Evolutionary conservation across 495 filamentous ascomycete genomes (phyloP).

Genomic region (Wilcoxina mikolae): DNA sequence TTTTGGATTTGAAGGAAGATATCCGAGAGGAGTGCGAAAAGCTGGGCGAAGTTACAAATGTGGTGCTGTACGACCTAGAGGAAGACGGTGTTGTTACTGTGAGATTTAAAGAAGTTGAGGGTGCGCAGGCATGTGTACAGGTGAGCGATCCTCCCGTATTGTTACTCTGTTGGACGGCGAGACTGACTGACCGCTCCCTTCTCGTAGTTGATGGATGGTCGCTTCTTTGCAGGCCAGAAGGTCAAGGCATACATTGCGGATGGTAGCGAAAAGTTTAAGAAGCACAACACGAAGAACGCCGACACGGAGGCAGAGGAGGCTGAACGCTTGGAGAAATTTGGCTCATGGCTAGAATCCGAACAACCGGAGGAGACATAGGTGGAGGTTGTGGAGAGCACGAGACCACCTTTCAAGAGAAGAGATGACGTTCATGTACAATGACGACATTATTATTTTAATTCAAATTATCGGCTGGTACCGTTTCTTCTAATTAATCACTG

Average conservation of each 20-base stretch:
- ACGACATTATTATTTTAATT: neutral
- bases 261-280: constrained; percentile 63
- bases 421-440: neutral
- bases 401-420: neutral
- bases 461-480: neutral
- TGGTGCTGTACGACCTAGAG: constrained; percentile 78
- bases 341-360: constrained; percentile 22
- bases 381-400: neutral
- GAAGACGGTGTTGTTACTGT: constrained; percentile 77
- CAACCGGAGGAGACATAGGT: neutral
- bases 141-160: constrained; percentile 31
- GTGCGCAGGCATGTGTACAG: constrained; percentile 58
- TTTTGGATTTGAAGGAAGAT: constrained; percentile 87
- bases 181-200: neutral
- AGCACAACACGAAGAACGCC: constrained; percentile 40
- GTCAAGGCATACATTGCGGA: constrained; percentile 65
- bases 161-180: neutral
- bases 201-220: constrained; percentile 59
- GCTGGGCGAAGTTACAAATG: constrained; percentile 76
- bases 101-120: constrained; percentile 51
- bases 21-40: constrained; percentile 80
- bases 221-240: constrained; percentile 56
- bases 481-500: constrained; percentile 17
- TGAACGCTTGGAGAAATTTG: constrained; percentile 32
- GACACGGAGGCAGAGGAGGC: constrained; percentile 32